Base-by-base conservation (phyloP, 441 rosid species). In the Corymbia calophylla region DNA sequence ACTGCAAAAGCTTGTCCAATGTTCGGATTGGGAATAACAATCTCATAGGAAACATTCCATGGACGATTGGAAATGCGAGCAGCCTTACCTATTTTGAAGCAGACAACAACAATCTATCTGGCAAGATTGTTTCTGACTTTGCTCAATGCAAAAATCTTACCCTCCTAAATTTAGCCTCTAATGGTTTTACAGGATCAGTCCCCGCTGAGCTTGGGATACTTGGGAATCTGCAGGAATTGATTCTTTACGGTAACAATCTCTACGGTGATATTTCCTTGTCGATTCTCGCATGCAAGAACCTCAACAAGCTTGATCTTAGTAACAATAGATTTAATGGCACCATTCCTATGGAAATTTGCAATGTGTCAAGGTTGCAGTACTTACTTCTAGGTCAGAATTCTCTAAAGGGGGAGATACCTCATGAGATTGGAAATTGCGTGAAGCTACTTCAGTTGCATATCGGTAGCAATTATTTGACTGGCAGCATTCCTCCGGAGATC, bases 41-140 rank as follows among this genome's bases (percentile, higher is more conserved):
- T 87, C 97, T 98, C 90, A 92, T 94, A 4, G 99, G 99, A 88
- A 94, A 89, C 86, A 94, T 98, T 90, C 99, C 99, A 13, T 94
- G 87, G 91, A 89, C 95, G 29, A 94, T 98, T 32, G 99, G 97
- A 68, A 96, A 98, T 88, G 92, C 93, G 35, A 95, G 92, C 86
- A 93, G 97, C 92, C 98, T 98, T 86, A 93, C 99, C 3, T 98
- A 97, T 90, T 98, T 98, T 90, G 99, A 98, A 93, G 99, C 97
- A 7, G 94, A 96, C 92, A 94, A 93, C 70, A 98, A 97, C 94
- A 91, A 94, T 91, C 94, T 98, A 48, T 97, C 99, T n/a, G 98
- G 98, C 90, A 95, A 94, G 91, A 92, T 98, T 88, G 95, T 94
- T 86, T 87, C 97, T 0, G 99, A 94, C 91, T 96, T 98, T 90